Conservation (phyloP, 805 yeast species). For the Priceomyces melissophilus region DNA sequence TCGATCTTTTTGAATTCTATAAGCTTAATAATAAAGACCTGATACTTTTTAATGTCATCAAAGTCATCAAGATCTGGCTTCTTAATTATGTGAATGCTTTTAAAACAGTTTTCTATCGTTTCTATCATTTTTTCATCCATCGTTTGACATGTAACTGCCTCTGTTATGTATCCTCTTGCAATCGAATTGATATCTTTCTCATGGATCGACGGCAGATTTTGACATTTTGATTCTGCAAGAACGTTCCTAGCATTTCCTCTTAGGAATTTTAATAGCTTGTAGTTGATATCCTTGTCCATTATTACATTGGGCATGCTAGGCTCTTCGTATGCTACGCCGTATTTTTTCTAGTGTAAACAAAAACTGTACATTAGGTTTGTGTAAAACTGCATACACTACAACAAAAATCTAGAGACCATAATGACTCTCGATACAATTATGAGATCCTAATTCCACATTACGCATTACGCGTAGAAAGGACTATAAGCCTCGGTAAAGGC, state of each 20-base stretch:
- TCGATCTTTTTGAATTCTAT: slow-evolving; percentile 14
- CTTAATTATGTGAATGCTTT: slow-evolving; percentile 14
- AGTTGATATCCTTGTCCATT: slow-evolving; percentile 5
- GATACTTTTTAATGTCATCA: slow-evolving; percentile 22
- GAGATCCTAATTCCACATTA: too few species aligned
- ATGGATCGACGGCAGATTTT: slow-evolving; percentile 7
- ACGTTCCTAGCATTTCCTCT: slow-evolving; percentile 5
- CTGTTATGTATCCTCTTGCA: slow-evolving; percentile 6
- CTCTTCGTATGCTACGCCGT: too few species aligned
- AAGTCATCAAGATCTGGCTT: slow-evolving; percentile 5
- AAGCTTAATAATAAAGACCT: slow-evolving; percentile 22
- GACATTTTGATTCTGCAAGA: slow-evolving; percentile 8
- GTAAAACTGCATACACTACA: neutral
- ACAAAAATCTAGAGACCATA: neutral
- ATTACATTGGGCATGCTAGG: too few species aligned
- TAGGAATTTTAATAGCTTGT: slow-evolving; percentile 2
- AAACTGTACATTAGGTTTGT: neutral
- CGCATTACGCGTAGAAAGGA: too few species aligned
- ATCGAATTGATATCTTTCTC: slow-evolving; percentile 8
- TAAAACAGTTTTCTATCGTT: slow-evolving; percentile 13
- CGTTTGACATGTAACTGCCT: neutral
- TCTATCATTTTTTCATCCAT: slow-evolving; percentile 4
- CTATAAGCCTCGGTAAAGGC: too few species aligned
- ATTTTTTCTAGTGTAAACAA: neutral
- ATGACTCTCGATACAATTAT: too few species aligned